phyloP scores from a whole-genome alignment of 2,329 filamentous ascomycete species.

The Spiromastix sp. region DNA sequence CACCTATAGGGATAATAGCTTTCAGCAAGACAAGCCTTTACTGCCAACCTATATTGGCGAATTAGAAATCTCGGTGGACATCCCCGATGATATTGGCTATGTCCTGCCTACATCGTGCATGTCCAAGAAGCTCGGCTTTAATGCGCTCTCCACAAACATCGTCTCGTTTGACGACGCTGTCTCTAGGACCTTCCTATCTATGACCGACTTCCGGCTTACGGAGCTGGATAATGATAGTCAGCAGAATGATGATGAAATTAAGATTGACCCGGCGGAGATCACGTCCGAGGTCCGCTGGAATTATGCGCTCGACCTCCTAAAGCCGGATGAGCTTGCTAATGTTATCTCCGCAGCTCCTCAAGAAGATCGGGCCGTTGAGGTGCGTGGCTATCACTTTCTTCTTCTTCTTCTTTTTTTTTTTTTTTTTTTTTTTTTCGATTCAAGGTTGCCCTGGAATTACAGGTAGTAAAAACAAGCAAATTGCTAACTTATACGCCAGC shows the following conservation, averaged over 20 bases:
- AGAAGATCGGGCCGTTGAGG: constrained; percentile 2
- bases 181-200: constrained; percentile 2
- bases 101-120: constrained; percentile 1
- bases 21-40: constrained; percentile 3
- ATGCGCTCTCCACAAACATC: neutral
- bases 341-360: neutral
- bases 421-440: no score
- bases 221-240: constrained; percentile 1
- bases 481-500: constrained; percentile 1
- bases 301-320: constrained; percentile 2
- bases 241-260: neutral
- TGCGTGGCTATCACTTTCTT: no score
- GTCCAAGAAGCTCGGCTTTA: constrained; percentile 3
- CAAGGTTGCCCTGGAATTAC: no score
- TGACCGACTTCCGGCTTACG: constrained; percentile 1
- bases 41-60: constrained; percentile 5
- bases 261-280: constrained; percentile 3
- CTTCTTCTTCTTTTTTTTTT: no score
- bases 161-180: neutral
- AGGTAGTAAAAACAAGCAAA: no score
- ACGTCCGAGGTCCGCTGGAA: constrained; percentile 4
- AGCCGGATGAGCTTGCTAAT: constrained; percentile 1
- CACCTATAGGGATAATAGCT: constrained; percentile 3
- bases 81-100: constrained; percentile 3
- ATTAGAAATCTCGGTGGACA: constrained; percentile 5